Evolutionary conservation across 75 land plant genomes (phyloP).

Genomic region (Selaginella tamariscina): DNA sequence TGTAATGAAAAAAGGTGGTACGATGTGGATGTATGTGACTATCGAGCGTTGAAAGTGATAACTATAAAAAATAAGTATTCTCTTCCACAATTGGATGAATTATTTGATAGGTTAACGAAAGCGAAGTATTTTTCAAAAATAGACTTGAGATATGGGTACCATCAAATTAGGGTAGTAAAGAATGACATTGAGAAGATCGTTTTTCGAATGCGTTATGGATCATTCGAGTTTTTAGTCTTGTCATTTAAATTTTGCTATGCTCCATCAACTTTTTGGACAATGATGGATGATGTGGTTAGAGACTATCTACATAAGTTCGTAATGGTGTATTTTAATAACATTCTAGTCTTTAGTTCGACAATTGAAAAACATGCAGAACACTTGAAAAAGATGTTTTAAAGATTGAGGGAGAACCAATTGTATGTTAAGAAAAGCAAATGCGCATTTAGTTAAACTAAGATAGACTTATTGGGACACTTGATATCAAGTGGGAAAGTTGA

Average conservation of each 20-base stretch:
- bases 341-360: neutral
- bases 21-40: conserved; percentile 23
- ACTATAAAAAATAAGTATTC: conserved; percentile 23
- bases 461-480: conserved; percentile 16
- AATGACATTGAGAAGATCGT: conserved; percentile 17
- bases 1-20: conserved; percentile 25
- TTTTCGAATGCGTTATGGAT: conserved; percentile 21
- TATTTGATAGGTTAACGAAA: conserved; percentile 23
- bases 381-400: neutral
- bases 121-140: conserved; percentile 22
- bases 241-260: conserved; percentile 23
- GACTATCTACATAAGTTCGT: neutral
- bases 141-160: conserved; percentile 22
- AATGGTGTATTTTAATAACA: neutral
- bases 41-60: conserved; percentile 13
- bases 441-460: neutral
- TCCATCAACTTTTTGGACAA: conserved; percentile 6
- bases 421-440: conserved; percentile 13
- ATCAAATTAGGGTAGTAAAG: conserved; percentile 15
- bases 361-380: conserved; percentile 2
- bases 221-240: conserved; percentile 22
- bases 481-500: neutral
- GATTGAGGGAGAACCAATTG: neutral
- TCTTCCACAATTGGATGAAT: conserved; percentile 25
- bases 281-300: conserved; percentile 5